Base-by-base conservation (phyloP, 805 yeast genomes). In the Metschnikowia santaceciliae region DNA sequence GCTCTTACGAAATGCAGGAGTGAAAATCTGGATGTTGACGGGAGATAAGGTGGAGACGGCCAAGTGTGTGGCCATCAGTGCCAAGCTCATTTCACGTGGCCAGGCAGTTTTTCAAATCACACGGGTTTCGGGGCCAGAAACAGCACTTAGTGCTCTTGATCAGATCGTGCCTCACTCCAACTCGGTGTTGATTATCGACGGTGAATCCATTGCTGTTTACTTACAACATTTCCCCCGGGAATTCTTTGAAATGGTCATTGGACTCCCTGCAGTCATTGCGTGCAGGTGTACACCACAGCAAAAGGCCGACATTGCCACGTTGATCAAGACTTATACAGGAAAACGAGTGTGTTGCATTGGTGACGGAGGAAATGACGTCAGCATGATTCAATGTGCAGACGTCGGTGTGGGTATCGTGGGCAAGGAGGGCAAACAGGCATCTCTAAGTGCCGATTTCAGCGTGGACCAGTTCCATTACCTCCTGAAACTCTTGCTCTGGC, bases 31-130 rank as follows among this genome's bases (percentile, higher is more conserved):
- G 99, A 95, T 94, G 99, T 74, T 94, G 44, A 94, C 99, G 0
- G 99, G 99, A 58, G 99, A 94, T 67, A 94, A 94, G 66, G 98
- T 94, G 6, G 99, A 94, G 70, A 94, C 99, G 0, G 99, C 99
- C 1, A 82, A 90, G 53, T 94, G 99, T 77, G 97, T 94, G 37
- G 90, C 97, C 19, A 88, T 95, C n/a, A 88, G 96, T 66, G 94
- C 97, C 32, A 86, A 91, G 62, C 79, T 94, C 47, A 92, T 94
- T 30, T 79, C 96, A 1, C 80, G 98, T 57, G 99, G 99, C 3
- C 99, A 94, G 69, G 86, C 85, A 59, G 90, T 94, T 22, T 96
- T 91, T 63, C 84, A 90, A 1, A 79, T 94, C 33, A 87, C 96
- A 2, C 85, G 82, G 55, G 65, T 88, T 40, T 69, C 74, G 30